These are phyloP conservation scores for Diplosphaera chodatii DNA, from an alignment of 139 green algal genomes.

Conservation along the genomic window DNA sequence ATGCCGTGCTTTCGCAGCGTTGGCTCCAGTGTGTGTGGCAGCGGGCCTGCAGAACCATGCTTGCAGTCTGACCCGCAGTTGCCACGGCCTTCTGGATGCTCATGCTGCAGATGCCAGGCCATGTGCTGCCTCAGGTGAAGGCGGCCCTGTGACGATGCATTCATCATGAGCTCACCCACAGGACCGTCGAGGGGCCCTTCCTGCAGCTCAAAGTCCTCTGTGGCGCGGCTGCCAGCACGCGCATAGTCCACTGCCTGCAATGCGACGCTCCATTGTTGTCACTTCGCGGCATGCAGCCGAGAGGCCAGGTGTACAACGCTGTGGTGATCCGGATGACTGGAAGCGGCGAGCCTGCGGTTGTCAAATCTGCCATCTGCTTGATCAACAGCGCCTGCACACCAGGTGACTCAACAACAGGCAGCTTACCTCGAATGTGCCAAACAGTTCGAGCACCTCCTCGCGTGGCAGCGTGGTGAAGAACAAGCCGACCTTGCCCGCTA, in stretches of 20 bases:
- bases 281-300: too few species aligned
- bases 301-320: too few species aligned
- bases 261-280: too few species aligned
- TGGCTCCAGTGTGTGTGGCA: slow-evolving; percentile 94
- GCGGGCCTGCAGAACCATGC: slow-evolving; percentile 22
- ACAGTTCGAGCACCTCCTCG: slow-evolving; percentile 49
- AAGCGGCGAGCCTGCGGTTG: too few species aligned
- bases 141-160: neutral
- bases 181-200: slow-evolving; percentile 72
- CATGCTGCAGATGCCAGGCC: too few species aligned
- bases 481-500: slow-evolving; percentile 78
- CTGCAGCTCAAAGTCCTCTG: slow-evolving; percentile 57
- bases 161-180: slow-evolving; percentile 21
- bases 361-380: too few species aligned
- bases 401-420: neutral
- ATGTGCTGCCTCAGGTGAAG: too few species aligned
- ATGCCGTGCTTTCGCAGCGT: slow-evolving; percentile 85
- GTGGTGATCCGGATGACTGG: too few species aligned
- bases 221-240: slow-evolving; percentile 66
- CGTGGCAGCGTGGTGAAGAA: slow-evolving; percentile 82
- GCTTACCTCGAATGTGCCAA: slow-evolving; percentile 40
- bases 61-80: too few species aligned
- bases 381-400: too few species aligned
- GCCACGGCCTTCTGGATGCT: too few species aligned
- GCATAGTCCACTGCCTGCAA: slow-evolving; percentile 78